Evolutionary conservation across 805 yeast species (phyloP), one percentile per base, ranked within the genome.

Genomic region (Priceomyces medius): DNA sequence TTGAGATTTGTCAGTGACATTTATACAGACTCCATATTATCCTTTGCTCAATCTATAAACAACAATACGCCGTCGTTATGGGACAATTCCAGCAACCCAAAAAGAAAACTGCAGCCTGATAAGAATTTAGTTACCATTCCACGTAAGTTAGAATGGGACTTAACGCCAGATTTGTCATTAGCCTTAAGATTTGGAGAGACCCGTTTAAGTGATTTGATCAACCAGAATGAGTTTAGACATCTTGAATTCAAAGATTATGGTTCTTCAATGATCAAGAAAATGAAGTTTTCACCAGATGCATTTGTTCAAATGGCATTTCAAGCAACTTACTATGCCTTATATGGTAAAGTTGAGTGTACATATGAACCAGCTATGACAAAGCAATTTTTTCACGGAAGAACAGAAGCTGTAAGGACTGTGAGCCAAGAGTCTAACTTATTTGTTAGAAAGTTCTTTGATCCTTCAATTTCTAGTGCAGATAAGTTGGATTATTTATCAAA

Each of bases 351-450:
- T 29, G 97, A 88, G 62, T 86, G 95, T 49, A 88, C 96, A 4
- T 89, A 89, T 60, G 97, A 89, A 65, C 97, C 97, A 2, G 96
- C 96, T 7, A 89, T 89, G 97, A 90, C 97, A 3, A 89, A 89
- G 61, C 71, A 71, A 44, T 89, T 83, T 59, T 74, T 83, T 48
- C 96, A 89, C 58, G 97, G 97, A 8, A 77, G 97, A 60, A 89
- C 97, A 1, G 97, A 89, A 63, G 95, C 96, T 3, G 81, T 89
- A 42, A 74, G 97, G 54, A 77, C 95, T 0, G 97, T 89, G 3
- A 81, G 91, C 5, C 72, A 78, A 51, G 88, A 88, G 57, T 83
- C 93, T 0, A 85, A 85, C 55, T 71, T 77, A 35, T 89, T 88
- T 66, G 95, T 88, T 13, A 79, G 95, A 42, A 85, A 87, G 49